Conservation (phyloP, 495 filamentous ascomycete species). For the Evansstolkia leycettana region DNA sequence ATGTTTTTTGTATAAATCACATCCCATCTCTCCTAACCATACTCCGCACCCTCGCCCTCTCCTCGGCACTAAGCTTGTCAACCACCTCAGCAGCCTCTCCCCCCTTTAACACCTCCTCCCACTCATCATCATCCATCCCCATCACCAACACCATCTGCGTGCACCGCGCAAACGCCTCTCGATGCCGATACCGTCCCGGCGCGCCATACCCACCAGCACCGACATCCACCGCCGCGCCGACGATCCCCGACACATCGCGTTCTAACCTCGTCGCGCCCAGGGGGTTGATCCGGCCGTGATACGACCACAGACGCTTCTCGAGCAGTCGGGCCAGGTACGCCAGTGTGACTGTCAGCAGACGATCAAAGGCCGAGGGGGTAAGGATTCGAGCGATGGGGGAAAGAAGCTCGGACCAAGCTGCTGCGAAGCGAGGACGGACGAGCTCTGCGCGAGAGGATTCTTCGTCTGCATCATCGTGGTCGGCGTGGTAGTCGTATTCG, state of each 20-base stretch:
- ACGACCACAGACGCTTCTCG: constrained; percentile 85
- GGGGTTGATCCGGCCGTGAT: constrained; percentile 66
- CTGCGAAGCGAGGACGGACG: constrained; percentile 64
- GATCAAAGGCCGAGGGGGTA: constrained; percentile 56
- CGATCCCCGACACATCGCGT: constrained; percentile 71
- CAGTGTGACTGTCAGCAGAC: constrained; percentile 59
- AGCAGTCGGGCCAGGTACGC: constrained; percentile 61
- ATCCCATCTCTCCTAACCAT: constrained; percentile 33
- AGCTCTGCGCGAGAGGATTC: constrained; percentile 32
- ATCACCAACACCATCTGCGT: constrained; percentile 80
- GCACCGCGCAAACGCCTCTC: constrained; percentile 69
- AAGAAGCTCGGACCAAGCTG: constrained; percentile 75
- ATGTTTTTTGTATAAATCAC: no score
- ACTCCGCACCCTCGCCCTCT: constrained; percentile 46
- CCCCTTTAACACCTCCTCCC: constrained; percentile 57
- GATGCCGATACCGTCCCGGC: constrained; percentile 50
- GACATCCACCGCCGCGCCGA: constrained; percentile 61
- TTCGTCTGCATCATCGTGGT: constrained; percentile 28
- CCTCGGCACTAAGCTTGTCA: constrained; percentile 44
- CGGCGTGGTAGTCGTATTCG: constrained; percentile 28
- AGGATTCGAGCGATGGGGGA: constrained; percentile 76
- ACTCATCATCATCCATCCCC: constrained; percentile 97
- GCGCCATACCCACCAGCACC: constrained; percentile 27
- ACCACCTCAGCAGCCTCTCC: constrained; percentile 31
- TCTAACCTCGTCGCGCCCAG: constrained; percentile 82